These are phyloP conservation scores for Phaeodactylum tricornutum DNA, from an alignment of 108 stramenopile genomes.

Conservation along the genomic window DNA sequence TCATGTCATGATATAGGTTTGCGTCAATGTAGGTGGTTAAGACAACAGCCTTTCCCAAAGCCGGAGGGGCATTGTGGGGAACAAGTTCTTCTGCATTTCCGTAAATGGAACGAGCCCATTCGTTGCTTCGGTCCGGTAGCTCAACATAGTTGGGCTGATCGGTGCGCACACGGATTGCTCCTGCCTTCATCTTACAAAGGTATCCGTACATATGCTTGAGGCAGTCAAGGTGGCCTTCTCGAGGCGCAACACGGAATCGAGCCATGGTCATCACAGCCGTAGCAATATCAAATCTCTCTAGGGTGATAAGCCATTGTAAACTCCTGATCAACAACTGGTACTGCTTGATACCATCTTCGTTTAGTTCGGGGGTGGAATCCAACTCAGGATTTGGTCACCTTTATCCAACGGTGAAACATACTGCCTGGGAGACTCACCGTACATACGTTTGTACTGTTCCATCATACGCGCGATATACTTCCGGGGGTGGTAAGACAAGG, in stretches of 20 bases:
- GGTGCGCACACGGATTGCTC: constrained; percentile 2
- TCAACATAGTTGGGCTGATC: neutral
- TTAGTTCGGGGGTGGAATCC: constrained; percentile 3
- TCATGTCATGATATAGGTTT: constrained; percentile 11
- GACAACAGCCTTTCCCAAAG: constrained; percentile 5
- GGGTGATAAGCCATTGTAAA: constrained; percentile 11
- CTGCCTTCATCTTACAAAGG: constrained; percentile 8
- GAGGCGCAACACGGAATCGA: constrained; percentile 8
- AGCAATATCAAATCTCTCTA: constrained; percentile 15
- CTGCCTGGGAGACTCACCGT: constrained; percentile 14
- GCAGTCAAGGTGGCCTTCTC: constrained; percentile 20
- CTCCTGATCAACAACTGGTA: constrained; percentile 16
- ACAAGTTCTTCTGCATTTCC: constrained; percentile 6
- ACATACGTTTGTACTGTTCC: constrained; percentile 10
- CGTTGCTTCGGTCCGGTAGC: neutral
- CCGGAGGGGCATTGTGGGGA: constrained; percentile 4
- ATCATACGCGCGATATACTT: constrained; percentile 4
- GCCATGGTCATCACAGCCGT: constrained; percentile 6
- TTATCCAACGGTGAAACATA: constrained; percentile 8
- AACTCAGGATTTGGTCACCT: constrained; percentile 18
- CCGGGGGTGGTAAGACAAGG: neutral
- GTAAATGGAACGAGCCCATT: constrained; percentile 5
- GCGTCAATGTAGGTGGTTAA: constrained; percentile 9
- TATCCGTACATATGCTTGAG: constrained; percentile 23
- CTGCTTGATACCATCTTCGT: neutral